Percentiles rank a stretch among this genome's conserved stretches.
Evolutionary conservation across 2,329 filamentous ascomycete species (phyloP).

Genomic region (Gaeumannomyces tritici): DNA sequence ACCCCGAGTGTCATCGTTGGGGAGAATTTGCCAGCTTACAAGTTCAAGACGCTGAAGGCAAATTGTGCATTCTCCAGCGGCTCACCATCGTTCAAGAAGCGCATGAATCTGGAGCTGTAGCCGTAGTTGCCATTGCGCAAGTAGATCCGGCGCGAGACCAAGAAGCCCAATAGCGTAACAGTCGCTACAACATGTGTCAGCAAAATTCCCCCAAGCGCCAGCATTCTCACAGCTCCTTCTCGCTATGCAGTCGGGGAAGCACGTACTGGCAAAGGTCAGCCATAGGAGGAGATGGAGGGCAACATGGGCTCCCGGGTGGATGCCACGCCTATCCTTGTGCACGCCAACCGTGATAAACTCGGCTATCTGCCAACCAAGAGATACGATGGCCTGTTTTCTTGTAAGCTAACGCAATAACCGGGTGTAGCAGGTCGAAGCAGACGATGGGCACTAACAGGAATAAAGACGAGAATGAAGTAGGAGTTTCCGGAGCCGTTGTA

Average conservation of each 20-base stretch:
- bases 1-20: neutral
- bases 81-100: neutral
- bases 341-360: slow-evolving; percentile 27
- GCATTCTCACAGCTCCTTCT: slow-evolving; percentile 7
- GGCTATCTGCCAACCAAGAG: slow-evolving; percentile 25
- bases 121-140: no score
- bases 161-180: slow-evolving; percentile 2
- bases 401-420: neutral
- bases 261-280: slow-evolving; percentile 19
- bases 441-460: neutral
- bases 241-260: slow-evolving; percentile 11
- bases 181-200: slow-evolving; percentile 9
- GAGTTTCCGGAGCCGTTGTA: neutral
- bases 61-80: slow-evolving; percentile 10
- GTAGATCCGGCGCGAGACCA: no score
- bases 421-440: neutral
- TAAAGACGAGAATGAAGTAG: neutral
- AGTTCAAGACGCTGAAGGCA: slow-evolving; percentile 10
- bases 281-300: slow-evolving; percentile 31
- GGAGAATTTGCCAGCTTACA: slow-evolving; percentile 5
- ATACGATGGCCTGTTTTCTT: slow-evolving; percentile 20
- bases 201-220: slow-evolving; percentile 1
- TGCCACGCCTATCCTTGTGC: slow-evolving; percentile 22
- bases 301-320: slow-evolving; percentile 34
- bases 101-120: no score